Base-by-base conservation (phyloP, 805 yeast species). In the Metschnikowia borealis region DNA sequence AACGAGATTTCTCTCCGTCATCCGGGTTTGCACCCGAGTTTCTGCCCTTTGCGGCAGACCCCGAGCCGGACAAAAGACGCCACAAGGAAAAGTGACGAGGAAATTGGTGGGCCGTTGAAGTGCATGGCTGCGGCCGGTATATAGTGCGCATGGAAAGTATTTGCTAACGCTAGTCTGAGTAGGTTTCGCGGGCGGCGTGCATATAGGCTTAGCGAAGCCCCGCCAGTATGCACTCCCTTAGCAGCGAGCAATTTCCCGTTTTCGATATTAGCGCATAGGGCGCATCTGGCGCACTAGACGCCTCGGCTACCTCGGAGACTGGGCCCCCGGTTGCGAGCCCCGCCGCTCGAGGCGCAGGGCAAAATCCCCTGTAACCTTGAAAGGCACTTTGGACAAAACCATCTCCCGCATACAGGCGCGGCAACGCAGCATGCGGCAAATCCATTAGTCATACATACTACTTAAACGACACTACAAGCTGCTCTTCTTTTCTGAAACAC, bases 1-100 rank as follows among this genome's bases (percentile, higher is more conserved):
- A 54, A n/a, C 46, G 51, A 6, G 56, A 54, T n/a, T 23, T 20
- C 32, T 48, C 56, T 31, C 54, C 54, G 8, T 26, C 40, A 10
- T 11, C 40, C 18, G 57, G 46, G 34, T 7, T 50, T 17, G 34
- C 43, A 4, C 48, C 49, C 11, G 60, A 55, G 39, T 57, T 57
- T 23, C 46, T 49, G 32, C 60, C 60, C 2, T 57, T 57, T 40
- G 41, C 53, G 10, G 26, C 52, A 10, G 26, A 32, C 5, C 40
- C 49, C 5, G 35, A 20, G 21, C 11, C 23, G 18, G 21, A 23
- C 3, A 14, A 29, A 29, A 33, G 39, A 14, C 39, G 40, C 32
- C 38, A 11, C 5, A n/a, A 7, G 33, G 21, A 37, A 21, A 14
- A 11, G 23, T 13, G 21, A 37, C 13, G n/a, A 35, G 14, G 20